These are phyloP conservation scores for Xylaria longipes DNA, from an alignment of 495 filamentous ascomycete genomes.

Conservation along the genomic window DNA sequence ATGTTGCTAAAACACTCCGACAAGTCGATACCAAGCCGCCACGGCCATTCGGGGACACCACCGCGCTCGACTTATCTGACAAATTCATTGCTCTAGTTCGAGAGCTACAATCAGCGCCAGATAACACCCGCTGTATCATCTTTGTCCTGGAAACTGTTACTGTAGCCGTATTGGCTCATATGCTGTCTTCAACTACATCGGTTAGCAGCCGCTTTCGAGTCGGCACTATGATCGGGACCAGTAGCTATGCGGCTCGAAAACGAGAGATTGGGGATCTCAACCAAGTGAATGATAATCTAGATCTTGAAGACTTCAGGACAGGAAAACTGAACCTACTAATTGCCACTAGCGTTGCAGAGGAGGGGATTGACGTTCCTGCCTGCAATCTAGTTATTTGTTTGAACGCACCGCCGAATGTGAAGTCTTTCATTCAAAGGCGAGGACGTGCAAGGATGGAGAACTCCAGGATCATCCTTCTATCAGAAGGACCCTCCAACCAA, in stretches of 20 bases:
- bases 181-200: constrained; percentile 67
- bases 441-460: constrained; percentile 77
- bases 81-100: constrained; percentile 64
- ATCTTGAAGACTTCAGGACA: constrained; percentile 70
- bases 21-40: constrained; percentile 46
- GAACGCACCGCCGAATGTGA: constrained; percentile 74
- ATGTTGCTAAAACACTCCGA: constrained; percentile 62
- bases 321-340: constrained; percentile 80
- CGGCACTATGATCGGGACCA: constrained; percentile 77
- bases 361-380: constrained; percentile 87
- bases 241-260: constrained; percentile 54
- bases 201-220: constrained; percentile 63
- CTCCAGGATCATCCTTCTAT: constrained; percentile 76
- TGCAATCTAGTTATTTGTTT: constrained; percentile 92
- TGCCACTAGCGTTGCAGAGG: constrained; percentile 85
- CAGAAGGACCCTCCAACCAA: constrained; percentile 36
- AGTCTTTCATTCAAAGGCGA: constrained; percentile 87
- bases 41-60: constrained; percentile 33
- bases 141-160: constrained; percentile 79
- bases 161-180: constrained; percentile 68
- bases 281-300: constrained; percentile 58
- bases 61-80: constrained; percentile 47
- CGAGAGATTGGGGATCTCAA: constrained; percentile 67
- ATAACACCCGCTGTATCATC: constrained; percentile 70
- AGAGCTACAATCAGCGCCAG: constrained; percentile 53